Base-by-base conservation (phyloP, 345 rosid species). In the Theobroma cacao region DNA sequence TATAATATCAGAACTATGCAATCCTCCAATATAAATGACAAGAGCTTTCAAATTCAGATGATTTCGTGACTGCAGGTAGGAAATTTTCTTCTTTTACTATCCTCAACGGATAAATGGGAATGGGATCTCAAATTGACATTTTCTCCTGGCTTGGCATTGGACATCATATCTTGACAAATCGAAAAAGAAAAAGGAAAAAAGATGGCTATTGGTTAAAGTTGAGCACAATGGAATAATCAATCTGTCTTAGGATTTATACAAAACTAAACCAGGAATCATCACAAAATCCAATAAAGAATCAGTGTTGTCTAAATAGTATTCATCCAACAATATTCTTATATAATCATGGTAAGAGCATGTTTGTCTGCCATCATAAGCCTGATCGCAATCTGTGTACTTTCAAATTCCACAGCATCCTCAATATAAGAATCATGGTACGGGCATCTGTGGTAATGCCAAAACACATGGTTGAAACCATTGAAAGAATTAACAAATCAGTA, bases 401-500 rank as follows among this genome's bases (percentile, higher is more conserved):
- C n/a, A 45, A 62, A 79, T n/a, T 69, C 59, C 72, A 70, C 34
- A 31, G 40, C 10, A 55, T 73, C 36, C 17, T 77, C 60, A 69
- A 78, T 80, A 13, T 56, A 75, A 63, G 22, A 65, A 64, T 75
- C 76, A 53, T 20, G 47, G 85, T 12, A 22, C 52, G 58, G 78
- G 75, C n/a, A 61, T 76, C 66, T 30, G 52, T 22, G 61, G 73
- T 20, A 40, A 78, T 43, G 74, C 7, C 72, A 20, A 59, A 76
- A n/a, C 58, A 68, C 81, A 82, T 60, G 75, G 50, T 62, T 68
- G 66, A 40, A 73, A 56, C 56, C 73, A 28, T 47, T 12, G 74
- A 85, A 85, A 85, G 84, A 87, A 87, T 84, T 28, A 79, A 86
- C 79, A 75, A 77, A 83, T 79, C 52, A 30, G 67, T 78, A 79